Base-by-base conservation (phyloP, 441 rosid genomes). In the Euphorbia celastroides region DNA sequence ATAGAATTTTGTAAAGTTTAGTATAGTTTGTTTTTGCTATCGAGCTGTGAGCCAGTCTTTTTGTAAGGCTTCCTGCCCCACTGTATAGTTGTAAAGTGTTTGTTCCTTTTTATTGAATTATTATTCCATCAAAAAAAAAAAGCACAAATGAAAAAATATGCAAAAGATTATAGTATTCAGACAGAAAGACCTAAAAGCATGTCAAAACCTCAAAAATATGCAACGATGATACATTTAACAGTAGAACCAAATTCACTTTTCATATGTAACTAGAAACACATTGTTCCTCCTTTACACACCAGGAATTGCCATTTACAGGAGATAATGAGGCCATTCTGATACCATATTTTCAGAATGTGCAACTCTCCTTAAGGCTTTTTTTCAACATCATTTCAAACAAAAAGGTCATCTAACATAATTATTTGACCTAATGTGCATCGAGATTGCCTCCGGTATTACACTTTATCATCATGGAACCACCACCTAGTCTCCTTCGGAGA, bases 401-500 rank as follows among this genome's bases (percentile, higher is more conserved):
- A 70, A 74, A 70, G 73, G 69, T 23, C 73, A 69, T 75, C 73
- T 59, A 72, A 65, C 72, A 65, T 75, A 58, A 34, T 73, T 70
- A 76, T 75, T 81, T 61, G 25, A 51, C 71, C 71, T 70, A 80
- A 66, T 51, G 76, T 34, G 68, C 62, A 72, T 62, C 17, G 51
- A 62, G 67, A 75, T n/a, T 72, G 71, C 74, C 54, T 63, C 31
- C 14, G 16, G 68, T 41, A 34, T 78, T 83, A 94, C 64, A 94
- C 97, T 82, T 92, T 94, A 67, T 94, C 99, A 38, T 94, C 99
- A 58, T 94, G 98, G 81, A 92, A 94, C 85, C 98, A 82, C 99
- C 99, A 94, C 82, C 94, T 87, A 55, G 99, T 95, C 88, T 95
- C 97, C 86, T 92, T 95, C 0, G 99, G 99, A 69, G 99, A 94